A percentile compares a stretch with the other conserved stretches of the same genome.
Evolutionary conservation across 2,329 filamentous ascomycete genomes (phyloP).

Genomic region (Chrysoporthe cubensis): DNA sequence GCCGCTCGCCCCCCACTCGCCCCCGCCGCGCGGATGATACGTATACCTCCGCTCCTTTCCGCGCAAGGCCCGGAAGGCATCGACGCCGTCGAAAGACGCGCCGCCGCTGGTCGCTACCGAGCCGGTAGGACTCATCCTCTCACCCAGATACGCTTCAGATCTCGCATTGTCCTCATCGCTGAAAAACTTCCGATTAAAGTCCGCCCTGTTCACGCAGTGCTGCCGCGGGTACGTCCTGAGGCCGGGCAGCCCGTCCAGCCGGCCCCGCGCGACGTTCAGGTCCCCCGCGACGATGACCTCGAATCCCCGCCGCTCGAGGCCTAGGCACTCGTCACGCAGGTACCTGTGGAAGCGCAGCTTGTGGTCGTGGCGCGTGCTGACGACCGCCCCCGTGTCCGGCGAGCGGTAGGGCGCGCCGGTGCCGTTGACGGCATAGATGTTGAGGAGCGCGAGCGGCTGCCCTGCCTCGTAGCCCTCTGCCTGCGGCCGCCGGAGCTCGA

Average conservation of each 20-base stretch:
- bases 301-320: conserved; percentile 46
- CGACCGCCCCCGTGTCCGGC: conserved; percentile 44
- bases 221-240: conserved; percentile 48
- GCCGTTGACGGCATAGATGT: conserved; percentile 59
- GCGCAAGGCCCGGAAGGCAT: conserved; percentile 52
- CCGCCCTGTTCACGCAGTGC: conserved; percentile 53
- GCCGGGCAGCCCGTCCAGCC: conserved; percentile 46
- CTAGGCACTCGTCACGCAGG: conserved; percentile 48
- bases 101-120: conserved; percentile 35
- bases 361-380: conserved; percentile 53
- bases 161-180: conserved; percentile 30
- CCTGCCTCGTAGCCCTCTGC: too few relatives aligned
- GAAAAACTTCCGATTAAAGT: conserved; percentile 56
- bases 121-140: neutral
- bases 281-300: conserved; percentile 54
- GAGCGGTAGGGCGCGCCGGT: conserved; percentile 51
- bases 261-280: conserved; percentile 52
- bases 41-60: conserved; percentile 49
- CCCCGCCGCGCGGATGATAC: conserved; percentile 47
- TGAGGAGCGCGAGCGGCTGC: conserved; percentile 49
- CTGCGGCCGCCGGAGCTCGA: conserved; percentile 37
- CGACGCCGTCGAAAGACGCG: conserved; percentile 41
- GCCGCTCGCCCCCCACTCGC: conserved; percentile 52
- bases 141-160: conserved; percentile 25
- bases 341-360: conserved; percentile 53